These are phyloP conservation scores for Thielaviopsis populi DNA, from an alignment of 2,329 filamentous ascomycete genomes.

Conservation along the genomic window DNA sequence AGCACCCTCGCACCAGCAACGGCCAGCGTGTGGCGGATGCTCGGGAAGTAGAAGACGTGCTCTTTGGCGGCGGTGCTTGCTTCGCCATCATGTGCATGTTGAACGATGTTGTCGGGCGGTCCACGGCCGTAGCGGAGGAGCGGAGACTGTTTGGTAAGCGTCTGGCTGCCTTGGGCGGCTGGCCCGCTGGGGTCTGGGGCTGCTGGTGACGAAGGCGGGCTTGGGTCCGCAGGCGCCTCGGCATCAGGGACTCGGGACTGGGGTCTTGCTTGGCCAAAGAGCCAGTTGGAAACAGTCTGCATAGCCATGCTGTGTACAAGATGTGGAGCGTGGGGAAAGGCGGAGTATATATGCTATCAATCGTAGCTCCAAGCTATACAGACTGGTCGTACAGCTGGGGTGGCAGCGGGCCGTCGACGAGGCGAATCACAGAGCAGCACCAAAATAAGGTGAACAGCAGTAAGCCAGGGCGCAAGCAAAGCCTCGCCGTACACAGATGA, in stretches of 20 bases:
- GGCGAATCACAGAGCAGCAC: background rate
- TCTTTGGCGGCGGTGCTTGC: background rate
- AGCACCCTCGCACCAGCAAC: no score
- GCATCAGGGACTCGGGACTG: background rate
- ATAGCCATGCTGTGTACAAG: background rate
- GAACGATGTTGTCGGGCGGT: background rate
- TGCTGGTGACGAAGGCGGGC: background rate
- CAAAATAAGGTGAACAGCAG: no score
- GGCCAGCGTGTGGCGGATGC: background rate
- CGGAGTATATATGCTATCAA: no score
- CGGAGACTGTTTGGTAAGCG: conserved; percentile 15
- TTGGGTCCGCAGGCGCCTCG: background rate
- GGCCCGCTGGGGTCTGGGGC: background rate
- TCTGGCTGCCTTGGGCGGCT: background rate
- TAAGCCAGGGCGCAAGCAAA: no score
- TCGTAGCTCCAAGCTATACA: no score
- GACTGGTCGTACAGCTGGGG: no score
- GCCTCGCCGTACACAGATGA: no score
- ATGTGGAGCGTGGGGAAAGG: no score
- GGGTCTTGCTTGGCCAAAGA: background rate
- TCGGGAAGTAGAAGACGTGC: background rate
- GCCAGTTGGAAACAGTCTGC: background rate
- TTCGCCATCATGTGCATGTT: background rate
- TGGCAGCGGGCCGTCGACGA: background rate
- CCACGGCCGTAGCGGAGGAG: conserved; percentile 2